phyloP scores from a whole-genome alignment of 345 rosid species.

The Abelmoschus esculentus region DNA sequence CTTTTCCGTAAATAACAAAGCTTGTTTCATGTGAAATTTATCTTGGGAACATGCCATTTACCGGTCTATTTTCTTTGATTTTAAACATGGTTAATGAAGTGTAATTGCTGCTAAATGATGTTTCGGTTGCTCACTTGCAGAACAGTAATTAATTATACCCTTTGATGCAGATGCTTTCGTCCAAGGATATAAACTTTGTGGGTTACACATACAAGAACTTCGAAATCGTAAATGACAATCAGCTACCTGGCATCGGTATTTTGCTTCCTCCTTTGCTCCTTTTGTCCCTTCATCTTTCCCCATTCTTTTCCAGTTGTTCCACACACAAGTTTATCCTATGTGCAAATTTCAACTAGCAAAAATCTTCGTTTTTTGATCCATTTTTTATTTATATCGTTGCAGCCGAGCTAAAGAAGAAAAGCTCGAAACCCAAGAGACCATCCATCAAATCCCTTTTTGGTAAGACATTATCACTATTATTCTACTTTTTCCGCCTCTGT shows the following conservation, averaged over 20 bases:
- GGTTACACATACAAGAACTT: slow-evolving; percentile 98
- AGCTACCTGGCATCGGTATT: slow-evolving; percentile 84
- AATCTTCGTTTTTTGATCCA: neutral
- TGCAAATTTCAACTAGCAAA: neutral
- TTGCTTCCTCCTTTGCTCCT: neutral
- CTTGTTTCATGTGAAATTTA: neutral
- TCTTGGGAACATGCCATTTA: too few species aligned
- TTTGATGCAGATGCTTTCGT: slow-evolving; percentile 77
- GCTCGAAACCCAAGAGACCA: slow-evolving; percentile 78
- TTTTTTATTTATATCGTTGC: slow-evolving; percentile 10
- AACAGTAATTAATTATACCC: neutral
- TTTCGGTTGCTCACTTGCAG: neutral
- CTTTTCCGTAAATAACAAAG: neutral
- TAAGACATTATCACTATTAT: slow-evolving; percentile 22
- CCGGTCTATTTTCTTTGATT: neutral
- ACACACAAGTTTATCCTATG: too few species aligned
- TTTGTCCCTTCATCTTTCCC: neutral
- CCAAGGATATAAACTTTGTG: slow-evolving; percentile 91
- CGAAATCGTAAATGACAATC: slow-evolving; percentile 82
- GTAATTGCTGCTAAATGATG: neutral
- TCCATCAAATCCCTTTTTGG: slow-evolving; percentile 96
- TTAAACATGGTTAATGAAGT: neutral
- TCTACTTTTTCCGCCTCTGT: neutral
- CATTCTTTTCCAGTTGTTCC: neutral
- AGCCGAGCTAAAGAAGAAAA: slow-evolving; percentile 91